phyloP scores from a whole-genome alignment of 352 stramenopile genomes.

The Pythium brachiatum region DNA sequence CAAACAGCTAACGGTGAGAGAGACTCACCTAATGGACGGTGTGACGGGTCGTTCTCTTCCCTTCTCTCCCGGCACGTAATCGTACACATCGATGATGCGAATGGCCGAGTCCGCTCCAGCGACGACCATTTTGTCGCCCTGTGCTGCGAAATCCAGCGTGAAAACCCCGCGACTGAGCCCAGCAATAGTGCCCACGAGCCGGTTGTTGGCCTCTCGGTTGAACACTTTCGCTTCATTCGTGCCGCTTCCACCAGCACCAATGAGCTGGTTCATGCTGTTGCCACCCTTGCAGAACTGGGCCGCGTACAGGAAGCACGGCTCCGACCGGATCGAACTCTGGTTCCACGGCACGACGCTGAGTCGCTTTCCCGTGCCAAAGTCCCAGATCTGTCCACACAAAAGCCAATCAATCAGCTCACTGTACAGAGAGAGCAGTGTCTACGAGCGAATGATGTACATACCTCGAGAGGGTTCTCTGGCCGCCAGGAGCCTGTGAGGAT shows the following conservation, averaged over 20 bases:
- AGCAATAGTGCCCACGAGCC: slow-evolving; percentile 79
- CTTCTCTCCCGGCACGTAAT: slow-evolving; percentile 67
- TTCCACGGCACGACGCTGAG: slow-evolving; percentile 83
- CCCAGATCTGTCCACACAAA: slow-evolving; percentile 55
- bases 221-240: slow-evolving; percentile 92
- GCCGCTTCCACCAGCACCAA: slow-evolving; percentile 83
- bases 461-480: slow-evolving; percentile 85
- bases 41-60: slow-evolving; percentile 65
- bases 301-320: slow-evolving; percentile 88
- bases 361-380: slow-evolving; percentile 81
- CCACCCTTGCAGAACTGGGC: slow-evolving; percentile 83
- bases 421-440: background rate
- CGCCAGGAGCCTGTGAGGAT: slow-evolving; percentile 91
- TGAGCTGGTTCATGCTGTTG: slow-evolving; percentile 45
- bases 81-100: slow-evolving; percentile 88
- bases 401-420: background rate
- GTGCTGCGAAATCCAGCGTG: slow-evolving; percentile 75
- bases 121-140: slow-evolving; percentile 82
- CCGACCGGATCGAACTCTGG: slow-evolving; percentile 67
- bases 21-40: slow-evolving; percentile 46
- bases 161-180: slow-evolving; percentile 84
- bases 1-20: background rate
- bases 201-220: slow-evolving; percentile 49
- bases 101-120: slow-evolving; percentile 83
- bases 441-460: too few relatives aligned